Evolutionary conservation across 1,284 basidiomycete genomes (phyloP), one percentile per base, ranked within the genome.

Genomic region (Kwoniella shivajii): DNA sequence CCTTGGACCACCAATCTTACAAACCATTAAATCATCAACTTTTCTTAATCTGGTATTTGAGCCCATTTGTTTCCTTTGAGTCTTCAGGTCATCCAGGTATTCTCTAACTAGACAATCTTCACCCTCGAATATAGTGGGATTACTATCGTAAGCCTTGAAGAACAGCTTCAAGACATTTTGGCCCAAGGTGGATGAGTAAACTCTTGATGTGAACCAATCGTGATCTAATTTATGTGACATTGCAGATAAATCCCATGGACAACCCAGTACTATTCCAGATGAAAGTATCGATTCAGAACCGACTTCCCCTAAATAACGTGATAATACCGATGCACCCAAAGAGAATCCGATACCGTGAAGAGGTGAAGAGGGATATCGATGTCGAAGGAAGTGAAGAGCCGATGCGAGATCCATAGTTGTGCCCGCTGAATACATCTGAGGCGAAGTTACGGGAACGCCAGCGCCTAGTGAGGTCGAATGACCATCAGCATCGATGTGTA

Each of bases 311-410:
- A 95, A 80, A 76, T 96, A 97, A 61, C 91, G 85, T n/a, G 90
- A 88, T 61, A 99, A 79, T 39, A 98, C 88, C 69, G 92, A 91
- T 36, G 93, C 91, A 49, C 95, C 96, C 44, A 99, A 84, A 3
- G 92, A 96, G 80, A 97, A 99, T 6, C 92, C 92, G 27, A 96
- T 79, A 11, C 90, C 95, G 31, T 94, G 80, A 37, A 98, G 79
- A 6, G 88, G 88, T 0, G 93, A 90, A 22, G 83, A 78, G 2
- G 96, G 93, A 68, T 88, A 94, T 57, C 80, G 78, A 57, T 84
- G 77, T 5, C 86, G 82, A 50, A 98, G 84, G 77, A 89, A 89
- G 70, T 89, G 82, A 42, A 94, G 76, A 1, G 91, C 89, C 53
- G 86, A 86, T 43, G 91, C 86, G 33, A 94, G 80, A 78, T 98